phyloP scores from a whole-genome alignment of 495 filamentous ascomycete species.

The Penicillium cataractarum region DNA sequence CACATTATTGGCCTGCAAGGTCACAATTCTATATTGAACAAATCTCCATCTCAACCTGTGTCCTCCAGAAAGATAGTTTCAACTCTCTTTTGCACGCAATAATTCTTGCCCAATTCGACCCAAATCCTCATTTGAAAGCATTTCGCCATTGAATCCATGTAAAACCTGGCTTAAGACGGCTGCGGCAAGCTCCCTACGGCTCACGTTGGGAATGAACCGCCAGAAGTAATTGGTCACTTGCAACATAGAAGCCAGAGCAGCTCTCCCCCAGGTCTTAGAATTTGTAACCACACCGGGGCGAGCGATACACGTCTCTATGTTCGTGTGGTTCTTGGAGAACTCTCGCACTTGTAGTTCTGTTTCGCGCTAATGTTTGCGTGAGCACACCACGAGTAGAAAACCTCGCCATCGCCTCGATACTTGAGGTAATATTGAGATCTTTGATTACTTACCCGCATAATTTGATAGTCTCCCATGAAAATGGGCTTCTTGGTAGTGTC shows the following conservation, averaged over 20 bases:
- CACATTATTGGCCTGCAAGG: no score
- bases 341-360: conserved; percentile 45
- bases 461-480: conserved; percentile 39
- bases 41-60: not conserved
- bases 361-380: conserved; percentile 33
- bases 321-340: conserved; percentile 37
- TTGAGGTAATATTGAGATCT: not conserved
- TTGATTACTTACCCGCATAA: conserved; percentile 36
- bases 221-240: conserved; percentile 14
- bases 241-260: conserved; percentile 9
- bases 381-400: conserved; percentile 1
- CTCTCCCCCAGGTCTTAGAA: conserved; percentile 14
- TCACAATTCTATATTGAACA: not conserved
- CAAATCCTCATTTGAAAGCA: conserved; percentile 50
- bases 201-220: conserved; percentile 34
- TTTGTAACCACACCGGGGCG: conserved; percentile 38
- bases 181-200: conserved; percentile 43
- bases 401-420: not conserved
- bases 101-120: conserved; percentile 37
- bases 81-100: not conserved
- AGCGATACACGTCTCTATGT: conserved; percentile 41
- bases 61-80: not conserved
- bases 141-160: conserved; percentile 51
- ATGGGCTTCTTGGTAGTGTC: conserved; percentile 42
- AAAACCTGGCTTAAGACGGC: conserved; percentile 48